Evolutionary conservation across 768 basidiomycete genomes (phyloP), one percentile per base, ranked within the genome.

Genomic region (Hericium coralloides): DNA sequence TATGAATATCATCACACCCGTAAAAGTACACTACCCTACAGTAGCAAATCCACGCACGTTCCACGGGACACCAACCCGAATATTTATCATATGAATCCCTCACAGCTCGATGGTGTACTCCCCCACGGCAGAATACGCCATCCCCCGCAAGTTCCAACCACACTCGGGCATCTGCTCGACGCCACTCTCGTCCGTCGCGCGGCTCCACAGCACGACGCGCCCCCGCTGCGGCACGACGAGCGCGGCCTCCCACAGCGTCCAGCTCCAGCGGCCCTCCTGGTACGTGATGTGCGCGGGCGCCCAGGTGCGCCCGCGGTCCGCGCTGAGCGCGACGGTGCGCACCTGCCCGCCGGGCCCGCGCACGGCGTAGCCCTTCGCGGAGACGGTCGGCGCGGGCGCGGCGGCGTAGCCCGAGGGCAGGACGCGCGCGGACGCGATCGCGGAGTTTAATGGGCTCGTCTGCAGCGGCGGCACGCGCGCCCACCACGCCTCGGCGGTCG

Each of bases 201-300:
- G 77, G 55, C 80, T 79, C 50, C 68, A 64, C 23, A 73, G 68
- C 17, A 58, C 63, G 10, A 62, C 61, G 17, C 53, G 55, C n/a
- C 36, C 22, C 55, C 39, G 59, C 9, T 17, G 49, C 2, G 39
- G 31, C 14, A 72, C 67, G 7, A 69, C 66, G 14, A 89, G 12
- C 50, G 74, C 70, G 3, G 66, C 73, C 63, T 85, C 81, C 87
- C 87, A 89, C 20, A 87, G 65, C 4, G 82, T 79, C 87, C 87
- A 89, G 63, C 86, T 86, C 85, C 85, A 88, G 59, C 66, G 76
- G 3, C 85, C 84, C 38, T 79, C 70, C 55, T 80, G 81, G 59
- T 86, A 85, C 1, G 74, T 79, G 57, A 85, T 79, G 31, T 67
- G 68, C 18, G 80, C 77, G 10, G 68, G 64, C 25, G 68, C 64